Conservation (phyloP, 495 filamentous ascomycete genomes). For the Poronia punctata region DNA sequence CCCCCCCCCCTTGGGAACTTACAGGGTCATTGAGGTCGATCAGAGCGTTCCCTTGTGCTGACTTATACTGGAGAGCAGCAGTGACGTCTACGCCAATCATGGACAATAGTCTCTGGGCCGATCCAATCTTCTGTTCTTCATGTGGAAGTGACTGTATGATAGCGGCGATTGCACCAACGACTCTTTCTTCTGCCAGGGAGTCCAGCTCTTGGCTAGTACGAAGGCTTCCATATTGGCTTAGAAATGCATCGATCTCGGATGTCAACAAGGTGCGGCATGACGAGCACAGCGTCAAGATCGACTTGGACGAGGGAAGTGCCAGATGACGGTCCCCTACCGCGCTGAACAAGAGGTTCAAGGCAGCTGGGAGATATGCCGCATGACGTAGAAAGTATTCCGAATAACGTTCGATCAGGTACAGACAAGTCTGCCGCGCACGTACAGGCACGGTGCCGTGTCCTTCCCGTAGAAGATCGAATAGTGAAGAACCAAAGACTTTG, state of each 20-base stretch:
- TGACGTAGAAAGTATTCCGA: constrained; percentile 74
- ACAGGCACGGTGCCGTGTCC: constrained; percentile 49
- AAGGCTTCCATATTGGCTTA: constrained; percentile 62
- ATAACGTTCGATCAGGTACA: constrained; percentile 72
- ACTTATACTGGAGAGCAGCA: constrained; percentile 28
- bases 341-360: constrained; percentile 75
- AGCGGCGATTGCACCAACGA: constrained; percentile 75
- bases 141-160: constrained; percentile 72
- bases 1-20: too few relatives aligned
- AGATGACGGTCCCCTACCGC: constrained; percentile 61
- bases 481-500: constrained; percentile 57
- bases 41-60: constrained; percentile 17
- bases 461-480: constrained; percentile 57
- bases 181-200: constrained; percentile 65
- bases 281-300: constrained; percentile 72
- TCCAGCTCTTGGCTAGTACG: constrained; percentile 58
- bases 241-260: constrained; percentile 64
- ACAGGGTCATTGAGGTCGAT: constrained; percentile 31
- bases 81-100: constrained; percentile 60
- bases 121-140: constrained; percentile 54
- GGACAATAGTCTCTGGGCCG: constrained; percentile 56
- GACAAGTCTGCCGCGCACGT: constrained; percentile 67
- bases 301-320: constrained; percentile 65
- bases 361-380: constrained; percentile 60
- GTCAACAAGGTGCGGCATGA: constrained; percentile 68